Evolutionary conservation across 768 basidiomycete species (phyloP), one percentile per base, ranked within the genome.

Genomic region (Leccinum broughii): DNA sequence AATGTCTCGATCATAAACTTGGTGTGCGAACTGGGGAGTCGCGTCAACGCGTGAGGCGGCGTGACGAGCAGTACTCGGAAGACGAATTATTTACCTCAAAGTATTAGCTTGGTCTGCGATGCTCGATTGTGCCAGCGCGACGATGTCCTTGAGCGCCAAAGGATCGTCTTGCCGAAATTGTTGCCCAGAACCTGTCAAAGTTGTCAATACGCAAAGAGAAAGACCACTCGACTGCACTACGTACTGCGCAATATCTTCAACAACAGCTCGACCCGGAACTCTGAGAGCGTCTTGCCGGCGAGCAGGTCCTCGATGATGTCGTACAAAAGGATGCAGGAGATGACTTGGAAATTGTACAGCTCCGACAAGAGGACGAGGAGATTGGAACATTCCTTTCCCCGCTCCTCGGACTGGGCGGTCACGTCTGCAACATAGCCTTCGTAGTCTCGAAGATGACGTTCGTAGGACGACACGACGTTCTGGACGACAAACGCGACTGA

Each of bases 1-100:
- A 98, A 79, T 0, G 93, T 95, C 75, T 98, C 97, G 59, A 97
- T 77, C 95, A 98, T 97, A 77, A 98, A 98, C 17, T 86, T 85
- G 11, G 93, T 90, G 51, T 96, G 89, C 5, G 95, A 94, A 72
- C 93, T 97, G 64, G 48, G 11, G 20, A 14, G 28, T 51, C 37
- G 58, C 49, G 56, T 62, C 62, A 59, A 50, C 39, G 28, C 28
- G 7, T 24, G 22, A 24, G 22, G 22, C 22, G 22, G 22, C 22
- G 22, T 9, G 56, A 14, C 15, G 6, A 39, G 34, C 6, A 15
- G 14, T 3, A n/a, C 11, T 5, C 24, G 17, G 6, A 22, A 24
- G 28, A 13, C 46, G 17, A 15, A 15, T 39, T 7, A 39, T 24
- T 48, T 22, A 89, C 89, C 83, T 89, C 62, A 87, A 61, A 28